Evolutionary conservation across 805 yeast species (phyloP).

Genomic region (Lipomyces kockii): DNA sequence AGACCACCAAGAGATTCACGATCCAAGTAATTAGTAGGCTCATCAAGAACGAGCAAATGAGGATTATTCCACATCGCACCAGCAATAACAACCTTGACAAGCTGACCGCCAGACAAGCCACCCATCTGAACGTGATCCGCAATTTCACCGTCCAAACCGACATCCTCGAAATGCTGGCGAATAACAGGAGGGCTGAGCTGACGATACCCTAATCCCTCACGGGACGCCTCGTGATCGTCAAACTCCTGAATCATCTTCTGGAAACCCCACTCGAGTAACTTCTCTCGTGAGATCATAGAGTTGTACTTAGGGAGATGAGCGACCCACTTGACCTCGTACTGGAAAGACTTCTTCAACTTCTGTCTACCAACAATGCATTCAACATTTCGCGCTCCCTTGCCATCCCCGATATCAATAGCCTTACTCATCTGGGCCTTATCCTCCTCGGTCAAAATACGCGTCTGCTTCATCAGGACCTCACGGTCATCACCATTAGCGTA

Average conservation of each 20-base stretch:
- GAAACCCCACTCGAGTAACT: conserved; percentile 80
- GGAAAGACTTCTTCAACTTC: conserved; percentile 93
- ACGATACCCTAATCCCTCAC: conserved; percentile 99
- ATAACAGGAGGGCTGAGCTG: conserved; percentile 89
- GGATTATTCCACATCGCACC: conserved; percentile 99
- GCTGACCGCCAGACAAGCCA: conserved; percentile 95
- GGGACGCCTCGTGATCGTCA: conserved; percentile 98
- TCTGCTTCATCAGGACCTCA: conserved; percentile 91
- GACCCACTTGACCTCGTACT: conserved; percentile 98
- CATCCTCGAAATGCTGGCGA: conserved; percentile 95
- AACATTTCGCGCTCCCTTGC: conserved; percentile 82
- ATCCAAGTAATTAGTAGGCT: conserved; percentile 97
- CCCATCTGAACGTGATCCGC: conserved; percentile 99
- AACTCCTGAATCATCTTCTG: conserved; percentile 91
- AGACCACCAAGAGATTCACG: conserved; percentile 97
- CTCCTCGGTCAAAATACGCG: conserved; percentile 80
- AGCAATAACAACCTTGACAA: conserved; percentile 97
- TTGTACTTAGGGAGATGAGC: conserved; percentile 77
- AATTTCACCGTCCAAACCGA: conserved; percentile 96
- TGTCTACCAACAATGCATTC: conserved; percentile 98
- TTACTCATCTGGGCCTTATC: conserved; percentile 79
- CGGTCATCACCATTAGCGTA: conserved; percentile 97
- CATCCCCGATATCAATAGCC: conserved; percentile 80
- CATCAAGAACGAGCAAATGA: conserved; percentile 92
- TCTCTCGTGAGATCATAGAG: conserved; percentile 89